Evolutionary conservation across 2,329 filamentous ascomycete species (phyloP), one percentile per base, ranked within the genome.

Genomic region (Venturia nashicola): DNA sequence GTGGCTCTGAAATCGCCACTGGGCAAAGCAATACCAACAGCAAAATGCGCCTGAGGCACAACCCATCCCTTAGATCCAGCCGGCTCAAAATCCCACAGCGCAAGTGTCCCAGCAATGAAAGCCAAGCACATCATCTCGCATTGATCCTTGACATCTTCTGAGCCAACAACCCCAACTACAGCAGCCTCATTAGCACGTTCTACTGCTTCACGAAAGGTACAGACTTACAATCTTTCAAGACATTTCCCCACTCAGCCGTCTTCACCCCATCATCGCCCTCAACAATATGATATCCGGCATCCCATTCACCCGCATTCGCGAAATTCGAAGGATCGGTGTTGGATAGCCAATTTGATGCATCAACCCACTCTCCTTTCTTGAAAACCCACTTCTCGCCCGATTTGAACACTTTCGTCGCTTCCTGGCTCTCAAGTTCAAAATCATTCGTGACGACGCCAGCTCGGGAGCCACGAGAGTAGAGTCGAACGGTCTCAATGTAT

Each of bases 51-150:
- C 9, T 61, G 18, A 14, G 64, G 64, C 4, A 65, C n/a, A 34
- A 48, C 46, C 36, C 34, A 44, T n/a, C 54, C 64, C 18, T 55
- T 55, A 20, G 20, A 8, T n/a, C 43, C 46, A 23, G 23, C 64
- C 23, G 57, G 44, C 44, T 63, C 64, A 59, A 66, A 46, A 7
- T 65, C 64, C 20, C 51, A 66, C 2, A 66, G 61, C n/a, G 54
- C 44, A 44, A 65, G 16, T 12, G 55, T 36, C 7, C 64, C 61
- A 27, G 64, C 64, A 12, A 65, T 55, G 46, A 65, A 65, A 39
- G 51, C 63, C 36, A 62, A 34, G 23, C 32, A 39, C 40, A 43
- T 40, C 44, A 42, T 42, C 36, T 64, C 44, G 39, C 62, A 48
- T 27, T 36, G 39, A 18, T 65, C 59, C 40, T 40, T 61, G 7